Conservation (phyloP, 139 green algal species). For the Coccomyxa sp. region DNA sequence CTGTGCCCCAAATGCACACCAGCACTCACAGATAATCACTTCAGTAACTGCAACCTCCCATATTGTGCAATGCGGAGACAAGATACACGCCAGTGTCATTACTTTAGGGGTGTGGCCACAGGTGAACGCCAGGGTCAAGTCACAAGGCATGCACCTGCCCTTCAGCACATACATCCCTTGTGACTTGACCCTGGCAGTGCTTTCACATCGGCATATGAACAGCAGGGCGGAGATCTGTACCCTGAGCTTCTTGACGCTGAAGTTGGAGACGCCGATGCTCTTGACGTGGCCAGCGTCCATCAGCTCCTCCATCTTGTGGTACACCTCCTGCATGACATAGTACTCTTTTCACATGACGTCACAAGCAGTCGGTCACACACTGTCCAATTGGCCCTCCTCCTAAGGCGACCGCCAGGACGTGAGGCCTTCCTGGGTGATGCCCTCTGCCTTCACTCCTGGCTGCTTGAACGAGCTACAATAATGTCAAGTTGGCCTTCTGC, state of each 20-base stretch:
- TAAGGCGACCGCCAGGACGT: too few species aligned
- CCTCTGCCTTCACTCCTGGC: too few species aligned
- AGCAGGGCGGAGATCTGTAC: background rate
- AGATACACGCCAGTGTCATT: background rate
- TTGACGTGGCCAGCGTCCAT: conserved; percentile 68
- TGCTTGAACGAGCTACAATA: too few species aligned
- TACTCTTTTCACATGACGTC: too few species aligned
- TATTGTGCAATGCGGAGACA: background rate
- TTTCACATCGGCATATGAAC: background rate
- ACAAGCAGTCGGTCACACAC: too few species aligned
- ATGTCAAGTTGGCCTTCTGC: too few species aligned
- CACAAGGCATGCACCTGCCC: background rate
- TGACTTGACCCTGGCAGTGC: background rate
- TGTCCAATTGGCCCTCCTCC: too few species aligned
- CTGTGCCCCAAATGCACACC: too few species aligned
- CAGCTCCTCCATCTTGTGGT: conserved; percentile 32
- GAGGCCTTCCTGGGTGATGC: too few species aligned
- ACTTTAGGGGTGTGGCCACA: background rate
- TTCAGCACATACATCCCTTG: background rate
- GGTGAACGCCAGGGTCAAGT: background rate
- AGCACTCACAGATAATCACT: too few species aligned
- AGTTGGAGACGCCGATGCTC: conserved; percentile 84
- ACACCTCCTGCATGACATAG: too few species aligned
- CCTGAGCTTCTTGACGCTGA: conserved; percentile 62
- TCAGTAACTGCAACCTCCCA: too few species aligned